Base-by-base conservation (phyloP, 352 stramenopile species). In the Phytophthora fragariaefolia region DNA sequence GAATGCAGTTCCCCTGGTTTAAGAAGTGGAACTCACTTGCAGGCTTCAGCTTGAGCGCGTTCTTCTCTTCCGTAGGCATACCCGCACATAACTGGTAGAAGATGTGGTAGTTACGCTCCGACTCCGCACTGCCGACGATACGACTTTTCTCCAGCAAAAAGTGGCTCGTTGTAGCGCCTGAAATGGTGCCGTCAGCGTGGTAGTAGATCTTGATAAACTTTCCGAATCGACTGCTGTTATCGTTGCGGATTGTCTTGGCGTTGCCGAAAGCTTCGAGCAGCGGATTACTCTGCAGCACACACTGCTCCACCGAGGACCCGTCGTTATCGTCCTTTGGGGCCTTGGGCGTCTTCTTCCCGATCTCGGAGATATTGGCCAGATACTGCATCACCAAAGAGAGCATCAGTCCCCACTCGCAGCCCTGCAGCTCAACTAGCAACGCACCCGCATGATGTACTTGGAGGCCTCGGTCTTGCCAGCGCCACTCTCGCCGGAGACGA, bases 61-160 rank as follows among this genome's bases (percentile, higher is more conserved):
- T 82, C 66, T 93, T 93, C 6, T 95, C 81, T 2, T 82, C 81
- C 1, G 79, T 51, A 0, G 83, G 53, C 69, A 96, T 79, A 34
- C 91, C 95, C 0, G 89, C 85, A 66, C 96, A 96, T 15, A 99
- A 71, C 74, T 99, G 92, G 77, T 99, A 99, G 72, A 99, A 99
- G 34, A 99, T 97, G 77, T 99, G 97, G 82, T 99, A 99, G 76
- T 99, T 99, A 18, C 98, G 83, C 80, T 99, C 98, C 3, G 92
- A 77, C 17, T 96, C 73, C 4, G 84, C 87, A 74, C 98, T 98
- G 23, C 89, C 87, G 1, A 99, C 90, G 24, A 99, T 96, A 17
- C 97, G 94, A 58, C 96, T 98, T 77, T 99, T 99, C 74, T 99
- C 97, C 12, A 99, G 80, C 45, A 99, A 82, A 70, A 99, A 99